Evolutionary conservation across 371 early-diverging fungal species (phyloP).

Genomic region (Nematocida parisii): DNA sequence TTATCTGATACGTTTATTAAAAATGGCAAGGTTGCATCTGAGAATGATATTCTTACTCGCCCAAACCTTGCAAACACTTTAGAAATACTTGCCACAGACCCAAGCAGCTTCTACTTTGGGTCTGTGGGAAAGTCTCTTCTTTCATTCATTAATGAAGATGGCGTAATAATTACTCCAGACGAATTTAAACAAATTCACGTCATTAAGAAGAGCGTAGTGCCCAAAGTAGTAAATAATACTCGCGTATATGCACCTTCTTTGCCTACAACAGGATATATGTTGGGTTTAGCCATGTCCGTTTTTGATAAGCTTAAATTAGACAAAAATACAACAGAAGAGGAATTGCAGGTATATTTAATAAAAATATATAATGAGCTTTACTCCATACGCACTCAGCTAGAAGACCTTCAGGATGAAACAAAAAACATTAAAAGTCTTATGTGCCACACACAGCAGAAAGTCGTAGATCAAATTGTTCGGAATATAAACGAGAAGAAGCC

Average conservation of each 20-base stretch:
- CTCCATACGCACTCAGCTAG: not conserved
- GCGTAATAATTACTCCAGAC: not conserved
- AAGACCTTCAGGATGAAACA: constrained; percentile 8
- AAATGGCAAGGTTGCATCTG: constrained; percentile 72
- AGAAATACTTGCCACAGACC: constrained; percentile 76
- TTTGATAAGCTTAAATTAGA: not conserved
- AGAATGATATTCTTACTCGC: constrained; percentile 76
- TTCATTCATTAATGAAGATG: constrained; percentile 38
- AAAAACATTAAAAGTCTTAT: constrained; percentile 16
- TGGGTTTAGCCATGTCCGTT: not conserved
- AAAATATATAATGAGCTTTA: constrained; percentile 10
- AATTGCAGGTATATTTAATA: not conserved
- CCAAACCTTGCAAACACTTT: constrained; percentile 77
- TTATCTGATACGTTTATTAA: constrained; percentile 75
- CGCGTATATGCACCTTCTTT: constrained; percentile 6
- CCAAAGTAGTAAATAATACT: constrained; percentile 9
- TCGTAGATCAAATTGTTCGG: not conserved
- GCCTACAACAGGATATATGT: not conserved
- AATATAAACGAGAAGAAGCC: not conserved
- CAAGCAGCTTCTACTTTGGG: constrained; percentile 82
- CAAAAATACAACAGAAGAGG: not conserved
- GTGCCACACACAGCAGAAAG: not conserved
- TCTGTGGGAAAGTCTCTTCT: constrained; percentile 76
- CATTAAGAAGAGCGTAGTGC: not conserved
- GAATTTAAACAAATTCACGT: not conserved